Evolutionary conservation across 163 green algal species (phyloP).

Genomic region (Chloromonas sp.): DNA sequence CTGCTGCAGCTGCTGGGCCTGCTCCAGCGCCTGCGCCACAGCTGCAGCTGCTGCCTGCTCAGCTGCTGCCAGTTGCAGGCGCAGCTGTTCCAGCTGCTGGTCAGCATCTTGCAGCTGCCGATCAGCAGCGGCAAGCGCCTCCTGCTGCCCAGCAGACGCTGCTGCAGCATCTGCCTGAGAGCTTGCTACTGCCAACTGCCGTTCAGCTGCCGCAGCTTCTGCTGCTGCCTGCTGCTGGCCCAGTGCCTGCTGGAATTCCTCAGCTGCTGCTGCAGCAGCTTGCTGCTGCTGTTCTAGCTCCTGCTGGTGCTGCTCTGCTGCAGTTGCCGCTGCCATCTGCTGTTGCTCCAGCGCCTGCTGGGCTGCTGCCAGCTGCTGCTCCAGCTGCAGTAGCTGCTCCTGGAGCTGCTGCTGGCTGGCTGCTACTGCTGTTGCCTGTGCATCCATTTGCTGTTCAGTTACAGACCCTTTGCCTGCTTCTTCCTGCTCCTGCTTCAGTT

Average conservation of each 20-base stretch:
- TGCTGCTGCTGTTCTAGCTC: too few relatives aligned
- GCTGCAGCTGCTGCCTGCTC: too few relatives aligned
- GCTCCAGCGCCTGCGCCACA: too few relatives aligned
- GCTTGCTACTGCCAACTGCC: background rate
- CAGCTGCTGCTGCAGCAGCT: background rate
- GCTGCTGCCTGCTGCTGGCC: too few relatives aligned
- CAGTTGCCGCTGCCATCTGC: too few relatives aligned
- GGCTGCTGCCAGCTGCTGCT: background rate
- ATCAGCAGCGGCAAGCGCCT: background rate
- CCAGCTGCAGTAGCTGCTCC: background rate
- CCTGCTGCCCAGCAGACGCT: background rate
- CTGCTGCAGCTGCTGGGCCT: too few relatives aligned
- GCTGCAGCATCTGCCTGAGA: too few relatives aligned
- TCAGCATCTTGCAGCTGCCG: background rate
- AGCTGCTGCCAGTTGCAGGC: background rate
- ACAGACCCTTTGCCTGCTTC: too few relatives aligned
- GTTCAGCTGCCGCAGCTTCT: background rate
- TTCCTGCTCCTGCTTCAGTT: background rate
- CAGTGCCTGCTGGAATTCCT: background rate
- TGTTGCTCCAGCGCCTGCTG: background rate
- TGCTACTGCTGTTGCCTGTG: too few relatives aligned
- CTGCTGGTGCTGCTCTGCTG: too few relatives aligned
- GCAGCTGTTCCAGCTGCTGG: background rate
- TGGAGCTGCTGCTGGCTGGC: background rate
- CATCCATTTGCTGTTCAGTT: too few relatives aligned